Evolutionary conservation across 148 eudicot genomes (phyloP), one percentile per base, ranked within the genome.

Genomic region (Rhododendron ferrugineum): DNA sequence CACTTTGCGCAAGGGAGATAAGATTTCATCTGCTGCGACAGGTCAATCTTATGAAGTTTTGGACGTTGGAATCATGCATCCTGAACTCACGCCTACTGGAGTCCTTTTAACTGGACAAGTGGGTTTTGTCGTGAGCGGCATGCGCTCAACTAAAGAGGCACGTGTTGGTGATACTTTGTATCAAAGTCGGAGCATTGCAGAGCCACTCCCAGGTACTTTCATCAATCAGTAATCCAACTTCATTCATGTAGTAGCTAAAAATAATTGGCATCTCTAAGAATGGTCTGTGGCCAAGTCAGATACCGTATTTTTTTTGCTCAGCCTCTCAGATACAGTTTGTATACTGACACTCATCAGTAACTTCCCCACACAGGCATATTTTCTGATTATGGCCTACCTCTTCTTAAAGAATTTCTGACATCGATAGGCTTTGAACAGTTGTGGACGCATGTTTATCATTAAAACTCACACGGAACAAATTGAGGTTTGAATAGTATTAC

Each of bases 31-130:
- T 72, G 94, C 93, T 60, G 98, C 96, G 82, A 95, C 98, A 72
- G 94, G 94, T n/a, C 97, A 94, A 30, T 87, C 92, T 70, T 96
- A 96, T 86, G 99, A 96, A 88, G 92, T 94, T 89, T 86, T 92
- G 76, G 99, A 95, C 88, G 97, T 95, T 85, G 98, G 99, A 40
- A 91, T 96, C 79, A 94, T 96, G 99, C 98, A 95, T 89, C 99
- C 99, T 37, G 99, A 95, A 86, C 96, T 96, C 47, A 92, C 90
- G 28, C 88, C 94, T 40, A 96, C 98, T 79, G 99, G 98, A 58
- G 81, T 96, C 52, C 98, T 96, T 87, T 91, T 96, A 77, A 91
- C 95, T 23, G 99, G 99, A 68, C 99, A 96, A 87, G 99, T 96
- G 64, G 99, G 99, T 36, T 96, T 94, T 89, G 83, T 96, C 80